Base-by-base conservation (phyloP, 2,329 filamentous ascomycete species). In the Sclerotinia subarctica region DNA sequence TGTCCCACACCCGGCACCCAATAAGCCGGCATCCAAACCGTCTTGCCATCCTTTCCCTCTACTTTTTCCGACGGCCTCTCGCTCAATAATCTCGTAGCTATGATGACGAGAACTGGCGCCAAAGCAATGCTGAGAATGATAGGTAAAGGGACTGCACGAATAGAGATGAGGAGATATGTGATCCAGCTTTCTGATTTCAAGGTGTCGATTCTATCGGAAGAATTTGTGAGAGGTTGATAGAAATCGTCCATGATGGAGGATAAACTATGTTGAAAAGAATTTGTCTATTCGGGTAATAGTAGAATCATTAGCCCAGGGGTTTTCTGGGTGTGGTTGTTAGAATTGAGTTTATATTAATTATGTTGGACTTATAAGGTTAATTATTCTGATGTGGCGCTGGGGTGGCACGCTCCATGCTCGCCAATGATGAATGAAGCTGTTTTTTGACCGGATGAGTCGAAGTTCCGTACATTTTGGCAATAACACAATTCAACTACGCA, bases 1-100 rank as follows among this genome's bases (percentile, higher is more conserved):
- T 89, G 85, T 51, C 85, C 84, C 11, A 88, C 47, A 64, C 83
- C 79, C 1, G 87, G 86, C 10, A 89, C 75, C 84, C 85, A 89
- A 76, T 89, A 89, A 38, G 85, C 85, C 29, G 83, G 71, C 67
- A 80, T 76, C 75, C 82, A 82, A 69, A 85, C 80, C 66, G 77
- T 77, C 71, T 66, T 69, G n/a, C 63, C 70, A 51, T 72, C 64
- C 19, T 29, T 67, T 47, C 32, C 67, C 53, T 62, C 59, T 46
- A 24, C 49, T 24, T 10, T 70, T 21, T 49, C 63, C 21, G 65
- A 67, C 58, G 24, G 64, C n/a, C 13, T 69, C 60, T 38, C 71
- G 47, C 72, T 75, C 15, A 75, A 11, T n/a, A 75, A 65, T 42
- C 74, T 68, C 46, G 75, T 74, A 29, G 71, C 67, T 68, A 75